Evolutionary conservation across 306 rosid species (phyloP), one percentile per base, ranked within the genome.

Genomic region (Vigna mungo): DNA sequence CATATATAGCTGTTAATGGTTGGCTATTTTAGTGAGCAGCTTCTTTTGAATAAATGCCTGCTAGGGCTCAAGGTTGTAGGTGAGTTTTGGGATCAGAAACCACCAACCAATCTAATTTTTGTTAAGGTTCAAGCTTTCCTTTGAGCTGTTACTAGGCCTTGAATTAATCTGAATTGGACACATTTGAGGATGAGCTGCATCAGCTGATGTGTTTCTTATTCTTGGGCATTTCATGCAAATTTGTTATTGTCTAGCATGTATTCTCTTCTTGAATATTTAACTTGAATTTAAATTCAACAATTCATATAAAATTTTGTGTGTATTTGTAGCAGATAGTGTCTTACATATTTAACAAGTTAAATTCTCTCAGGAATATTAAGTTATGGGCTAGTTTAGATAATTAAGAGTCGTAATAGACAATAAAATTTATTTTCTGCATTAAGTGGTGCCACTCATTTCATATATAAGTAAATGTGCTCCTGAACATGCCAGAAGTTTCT

Each of bases 401-500:
- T 37, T 76, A 51, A 59, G 47, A 44, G 60, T 21, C 58, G 71
- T 30, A 18, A 79, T 51, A 17, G 54, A 58, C 44, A 32, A 30
- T 56, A 17, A 7, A 21, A 18, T 3, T 49, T 41, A 5, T 43
- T 65, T 46, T 41, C 9, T 65, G 36, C 15, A 68, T 68, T 71
- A 65, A 36, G 23, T 43, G 60, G 62, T 76, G 44, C 68, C 44
- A 20, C n/a, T 65, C 52, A 2, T 5, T 64, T 64, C 48, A 64
- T 23, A 14, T 76, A 58, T 60, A 17, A 68, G 46, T 72, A 48
- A 37, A 76, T 43, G 63, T 72, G 49, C 71, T 68, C 44, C 69
- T 67, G 34, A 69, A 79, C 46, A 20, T 78, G 60, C 47, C 65
- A 34, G 25, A 64, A 83, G 63, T 54, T 81, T 81, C 69, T 16